Evolutionary conservation across 73 alveolate species (phyloP).

Genomic region (Blepharisma stoltei): DNA sequence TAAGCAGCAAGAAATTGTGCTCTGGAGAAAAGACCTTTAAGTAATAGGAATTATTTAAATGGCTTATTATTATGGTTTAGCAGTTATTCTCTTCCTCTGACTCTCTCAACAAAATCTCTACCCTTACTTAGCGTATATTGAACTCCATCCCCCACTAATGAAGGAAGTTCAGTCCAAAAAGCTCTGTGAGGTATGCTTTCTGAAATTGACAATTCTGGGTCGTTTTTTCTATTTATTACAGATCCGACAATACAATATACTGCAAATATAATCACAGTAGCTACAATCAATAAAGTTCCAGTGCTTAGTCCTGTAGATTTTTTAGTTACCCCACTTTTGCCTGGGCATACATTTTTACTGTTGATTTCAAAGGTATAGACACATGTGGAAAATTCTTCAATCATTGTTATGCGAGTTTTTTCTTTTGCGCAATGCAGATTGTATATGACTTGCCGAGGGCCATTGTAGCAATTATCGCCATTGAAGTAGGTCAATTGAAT

Average conservation of each 20-base stretch:
- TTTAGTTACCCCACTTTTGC: not conserved
- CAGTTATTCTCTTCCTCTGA: too few relatives aligned
- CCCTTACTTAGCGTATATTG: too few relatives aligned
- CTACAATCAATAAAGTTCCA: not conserved
- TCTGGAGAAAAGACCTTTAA: slow-evolving; percentile 51
- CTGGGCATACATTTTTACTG: not conserved
- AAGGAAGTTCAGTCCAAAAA: too few relatives aligned
- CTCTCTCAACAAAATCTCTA: too few relatives aligned
- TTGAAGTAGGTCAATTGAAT: not conserved
- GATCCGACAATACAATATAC: not conserved
- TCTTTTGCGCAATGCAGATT: not conserved
- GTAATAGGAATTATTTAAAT: not conserved
- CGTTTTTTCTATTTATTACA: not conserved
- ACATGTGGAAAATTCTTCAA: not conserved
- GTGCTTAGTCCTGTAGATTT: too few relatives aligned
- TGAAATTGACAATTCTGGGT: not conserved
- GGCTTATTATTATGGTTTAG: too few relatives aligned
- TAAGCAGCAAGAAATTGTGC: slow-evolving; percentile 71
- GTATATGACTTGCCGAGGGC: slow-evolving; percentile 4
- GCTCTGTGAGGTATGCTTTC: not conserved
- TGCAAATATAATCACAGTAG: not conserved
- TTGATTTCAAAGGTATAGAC: not conserved
- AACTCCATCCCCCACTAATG: too few relatives aligned
- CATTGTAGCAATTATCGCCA: not conserved
- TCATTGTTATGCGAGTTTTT: not conserved